Base-by-base conservation (phyloP, 1,284 basidiomycete genomes). In the Exobasidium rhododendri region DNA sequence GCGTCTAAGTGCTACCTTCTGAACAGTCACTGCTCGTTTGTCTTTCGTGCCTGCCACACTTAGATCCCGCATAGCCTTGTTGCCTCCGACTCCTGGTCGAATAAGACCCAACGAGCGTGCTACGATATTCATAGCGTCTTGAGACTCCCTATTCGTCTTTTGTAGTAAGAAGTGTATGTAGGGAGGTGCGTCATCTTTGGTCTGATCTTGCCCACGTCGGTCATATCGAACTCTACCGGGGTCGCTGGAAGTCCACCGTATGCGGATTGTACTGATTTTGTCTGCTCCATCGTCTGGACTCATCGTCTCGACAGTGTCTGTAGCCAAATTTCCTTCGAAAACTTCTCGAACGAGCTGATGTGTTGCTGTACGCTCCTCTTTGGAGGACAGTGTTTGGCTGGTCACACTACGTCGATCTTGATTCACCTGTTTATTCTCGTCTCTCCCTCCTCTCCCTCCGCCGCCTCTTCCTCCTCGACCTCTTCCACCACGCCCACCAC, bases 141-240 rank as follows among this genome's bases (percentile, higher is more conserved):
- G 93, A 2, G 92, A 94, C 77, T 99, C 96, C 49, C 96, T 87
- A 74, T 97, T 99, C 17, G 93, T 92, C 82, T 99, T 99, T 79
- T 97, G 94, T 44, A 99, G 82, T 0, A 92, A 92, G 80, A 98
- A 97, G 77, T 97, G 93, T 63, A 98, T 93, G 80, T 91, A 99
- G 0, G 89, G 89, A 0, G 83, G 83, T 1, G 45, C 24, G 10
- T 29, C 47, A 10, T 46, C 56, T 47, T 59, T 29, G 13, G 22
- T 26, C 3, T 20, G 4, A n/a, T n/a, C n/a, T 44, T 3, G 17
- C 2, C 30, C 52, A 6, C 52, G 52, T 17, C 30, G 20, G 13
- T 50, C 30, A 35, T 29, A 32, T 30, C 22, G 44, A 17, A 35
- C n/a, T 14, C 29, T 20, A 31, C 30, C 22, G 17, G 28, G 14